Percentiles rank a stretch among this genome's conserved stretches.
These are phyloP conservation scores for Thelonectria blattea DNA, from an alignment of 2,329 filamentous ascomycete species.

Conservation along the genomic window DNA sequence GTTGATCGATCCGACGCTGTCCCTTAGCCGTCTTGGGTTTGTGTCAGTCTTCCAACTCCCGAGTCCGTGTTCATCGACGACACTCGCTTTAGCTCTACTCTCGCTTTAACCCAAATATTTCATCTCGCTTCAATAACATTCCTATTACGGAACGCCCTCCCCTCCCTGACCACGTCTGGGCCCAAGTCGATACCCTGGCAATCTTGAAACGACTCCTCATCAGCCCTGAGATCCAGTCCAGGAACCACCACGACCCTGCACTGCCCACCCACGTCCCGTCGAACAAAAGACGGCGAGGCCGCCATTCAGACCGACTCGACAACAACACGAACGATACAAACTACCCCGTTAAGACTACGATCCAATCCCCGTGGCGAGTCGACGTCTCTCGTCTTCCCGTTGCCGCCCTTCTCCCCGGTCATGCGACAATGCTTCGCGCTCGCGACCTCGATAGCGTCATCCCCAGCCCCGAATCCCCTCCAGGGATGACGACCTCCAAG, in stretches of 20 bases:
- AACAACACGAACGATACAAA: not conserved
- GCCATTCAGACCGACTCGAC: conserved; percentile 6
- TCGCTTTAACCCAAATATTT: conserved; percentile 30
- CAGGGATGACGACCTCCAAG: conserved; percentile 79
- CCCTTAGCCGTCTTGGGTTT: conserved; percentile 12
- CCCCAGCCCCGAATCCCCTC: conserved; percentile 46
- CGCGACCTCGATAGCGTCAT: conserved; percentile 40
- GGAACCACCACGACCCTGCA: conserved; percentile 29
- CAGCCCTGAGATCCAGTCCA: conserved; percentile 34
- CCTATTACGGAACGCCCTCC: conserved; percentile 26
- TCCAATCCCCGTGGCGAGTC: conserved; percentile 21
- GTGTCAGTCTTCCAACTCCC: not conserved
- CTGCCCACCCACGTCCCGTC: conserved; percentile 19
- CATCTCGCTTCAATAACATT: conserved; percentile 32
- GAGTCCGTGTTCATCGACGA: conserved; percentile 6
- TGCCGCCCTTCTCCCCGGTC: conserved; percentile 24
- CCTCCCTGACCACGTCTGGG: conserved; percentile 30
- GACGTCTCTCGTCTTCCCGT: conserved; percentile 23
- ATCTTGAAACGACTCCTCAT: conserved; percentile 38
- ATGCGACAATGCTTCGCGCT: conserved; percentile 47
- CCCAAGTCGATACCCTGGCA: conserved; percentile 32
- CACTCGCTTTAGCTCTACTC: conserved; percentile 25
- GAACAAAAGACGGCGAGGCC: conserved; percentile 33
- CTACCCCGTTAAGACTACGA: conserved; percentile 9
- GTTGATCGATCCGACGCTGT: conserved; percentile 35